Percentiles rank a stretch among this genome's conserved stretches.
Conservation (phyloP, 371 early-diverging fungal genomes). For the Actinomortierella ambigua region DNA sequence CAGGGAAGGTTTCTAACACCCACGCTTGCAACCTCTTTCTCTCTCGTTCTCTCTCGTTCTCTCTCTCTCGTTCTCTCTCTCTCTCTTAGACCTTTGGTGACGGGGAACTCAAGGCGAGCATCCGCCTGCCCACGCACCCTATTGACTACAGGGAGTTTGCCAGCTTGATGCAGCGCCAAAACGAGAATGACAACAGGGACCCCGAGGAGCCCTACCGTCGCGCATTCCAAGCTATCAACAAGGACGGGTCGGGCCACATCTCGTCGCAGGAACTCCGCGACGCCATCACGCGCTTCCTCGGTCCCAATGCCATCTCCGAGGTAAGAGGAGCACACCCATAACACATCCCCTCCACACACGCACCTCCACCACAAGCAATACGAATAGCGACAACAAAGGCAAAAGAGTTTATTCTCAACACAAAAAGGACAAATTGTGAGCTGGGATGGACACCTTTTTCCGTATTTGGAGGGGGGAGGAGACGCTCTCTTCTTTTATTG, state of each 20-base stretch:
- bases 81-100: constrained; percentile 23
- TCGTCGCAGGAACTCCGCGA: constrained; percentile 26
- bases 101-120: constrained; percentile 20
- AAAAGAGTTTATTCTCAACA: too few relatives aligned
- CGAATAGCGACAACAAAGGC: too few relatives aligned
- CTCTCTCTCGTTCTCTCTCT: not conserved
- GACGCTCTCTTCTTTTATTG: too few relatives aligned
- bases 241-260: constrained; percentile 27
- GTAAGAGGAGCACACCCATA: too few relatives aligned
- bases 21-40: not conserved
- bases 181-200: constrained; percentile 18
- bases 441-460: too few relatives aligned
- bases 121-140: constrained; percentile 26
- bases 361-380: too few relatives aligned
- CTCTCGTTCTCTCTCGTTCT: not conserved
- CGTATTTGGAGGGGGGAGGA: too few relatives aligned
- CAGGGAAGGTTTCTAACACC: not conserved
- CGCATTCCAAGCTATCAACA: constrained; percentile 31
- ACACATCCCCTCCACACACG: too few relatives aligned
- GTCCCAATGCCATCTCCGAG: constrained; percentile 32
- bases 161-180: constrained; percentile 28
- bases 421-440: too few relatives aligned
- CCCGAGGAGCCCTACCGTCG: constrained; percentile 41
- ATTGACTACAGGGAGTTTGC: constrained; percentile 36
- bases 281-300: constrained; percentile 21